Conservation (phyloP, 2,329 filamentous ascomycete species). For the Neonectria sp. region DNA sequence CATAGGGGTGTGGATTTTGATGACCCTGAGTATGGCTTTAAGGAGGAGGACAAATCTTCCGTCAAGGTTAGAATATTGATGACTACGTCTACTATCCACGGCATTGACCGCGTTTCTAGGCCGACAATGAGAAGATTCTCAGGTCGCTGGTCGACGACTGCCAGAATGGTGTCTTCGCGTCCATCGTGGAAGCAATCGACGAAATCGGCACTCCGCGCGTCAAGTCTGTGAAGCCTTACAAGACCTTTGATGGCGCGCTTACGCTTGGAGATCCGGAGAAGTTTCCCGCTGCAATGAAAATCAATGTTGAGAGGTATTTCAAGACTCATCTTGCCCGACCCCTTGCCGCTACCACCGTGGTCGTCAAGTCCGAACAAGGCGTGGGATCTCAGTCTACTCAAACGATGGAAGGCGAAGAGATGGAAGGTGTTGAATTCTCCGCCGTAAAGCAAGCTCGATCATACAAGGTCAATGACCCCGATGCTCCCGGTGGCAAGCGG, state of each 20-base stretch:
- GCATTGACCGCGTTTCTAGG: slow-evolving; percentile 45
- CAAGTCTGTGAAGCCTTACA: slow-evolving; percentile 82
- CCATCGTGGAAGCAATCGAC: slow-evolving; percentile 86
- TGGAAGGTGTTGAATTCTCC: slow-evolving; percentile 71
- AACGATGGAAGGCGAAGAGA: slow-evolving; percentile 63
- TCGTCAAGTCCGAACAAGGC: slow-evolving; percentile 67
- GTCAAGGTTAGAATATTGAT: slow-evolving; percentile 71
- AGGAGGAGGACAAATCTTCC: slow-evolving; percentile 87
- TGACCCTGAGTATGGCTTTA: slow-evolving; percentile 88
- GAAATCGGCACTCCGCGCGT: slow-evolving; percentile 83
- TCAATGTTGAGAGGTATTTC: slow-evolving; percentile 93
- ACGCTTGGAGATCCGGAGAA: slow-evolving; percentile 83
- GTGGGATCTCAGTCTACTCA: slow-evolving; percentile 65
- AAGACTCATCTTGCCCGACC: slow-evolving; percentile 84
- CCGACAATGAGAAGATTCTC: slow-evolving; percentile 79
- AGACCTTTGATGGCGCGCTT: slow-evolving; percentile 84
- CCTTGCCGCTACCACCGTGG: slow-evolving; percentile 83
- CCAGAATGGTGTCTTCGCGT: slow-evolving; percentile 80
- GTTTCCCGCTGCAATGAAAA: slow-evolving; percentile 82
- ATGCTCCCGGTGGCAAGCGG: slow-evolving; percentile 82
- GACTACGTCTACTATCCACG: neutral
- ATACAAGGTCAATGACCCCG: slow-evolving; percentile 85
- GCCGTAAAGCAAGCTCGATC: slow-evolving; percentile 83
- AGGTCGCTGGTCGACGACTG: slow-evolving; percentile 77
- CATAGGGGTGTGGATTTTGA: slow-evolving; percentile 92